phyloP scores from a whole-genome alignment of 208 protist species.

The Phytomonas sp. region DNA sequence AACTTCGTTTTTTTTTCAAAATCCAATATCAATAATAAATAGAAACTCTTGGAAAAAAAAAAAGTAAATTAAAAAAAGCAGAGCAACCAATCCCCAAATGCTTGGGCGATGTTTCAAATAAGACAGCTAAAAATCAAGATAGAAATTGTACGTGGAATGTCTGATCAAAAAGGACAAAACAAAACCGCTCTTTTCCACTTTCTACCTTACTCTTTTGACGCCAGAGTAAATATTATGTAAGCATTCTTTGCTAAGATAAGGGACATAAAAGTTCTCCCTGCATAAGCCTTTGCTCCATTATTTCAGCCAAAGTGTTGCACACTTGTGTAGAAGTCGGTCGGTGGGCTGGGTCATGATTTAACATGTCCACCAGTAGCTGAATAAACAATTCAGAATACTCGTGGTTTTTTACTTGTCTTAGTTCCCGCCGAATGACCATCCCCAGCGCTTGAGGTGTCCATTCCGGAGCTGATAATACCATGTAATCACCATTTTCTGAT shows the following conservation, averaged over 20 bases:
- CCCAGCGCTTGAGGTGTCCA: slow-evolving; percentile 43
- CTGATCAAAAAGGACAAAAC: neutral
- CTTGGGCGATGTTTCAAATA: neutral
- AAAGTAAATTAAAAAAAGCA: slow-evolving; percentile 12
- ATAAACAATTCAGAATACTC: slow-evolving; percentile 57
- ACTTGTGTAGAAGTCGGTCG: slow-evolving; percentile 40
- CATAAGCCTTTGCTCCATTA: slow-evolving; percentile 39
- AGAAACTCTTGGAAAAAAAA: neutral
- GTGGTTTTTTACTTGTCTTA: slow-evolving; percentile 23
- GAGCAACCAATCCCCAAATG: neutral
- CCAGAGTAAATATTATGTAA: neutral
- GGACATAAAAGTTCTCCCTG: slow-evolving; percentile 1
- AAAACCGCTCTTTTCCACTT: neutral
- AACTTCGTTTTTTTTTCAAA: neutral
- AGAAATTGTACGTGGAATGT: neutral
- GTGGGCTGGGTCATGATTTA: slow-evolving; percentile 33
- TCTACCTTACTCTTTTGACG: neutral
- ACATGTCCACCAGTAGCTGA: slow-evolving; percentile 57
- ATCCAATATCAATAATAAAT: slow-evolving; percentile 1
- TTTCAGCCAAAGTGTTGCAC: slow-evolving; percentile 24
- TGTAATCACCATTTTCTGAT: slow-evolving; percentile 34
- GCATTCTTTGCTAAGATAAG: slow-evolving; percentile 4
- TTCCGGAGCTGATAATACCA: slow-evolving; percentile 42
- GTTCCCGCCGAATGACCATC: slow-evolving; percentile 34
- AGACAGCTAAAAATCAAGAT: neutral